Evolutionary conservation across 305 asterid genomes (phyloP), one percentile per base, ranked within the genome.

Genomic region (Vinca major): DNA sequence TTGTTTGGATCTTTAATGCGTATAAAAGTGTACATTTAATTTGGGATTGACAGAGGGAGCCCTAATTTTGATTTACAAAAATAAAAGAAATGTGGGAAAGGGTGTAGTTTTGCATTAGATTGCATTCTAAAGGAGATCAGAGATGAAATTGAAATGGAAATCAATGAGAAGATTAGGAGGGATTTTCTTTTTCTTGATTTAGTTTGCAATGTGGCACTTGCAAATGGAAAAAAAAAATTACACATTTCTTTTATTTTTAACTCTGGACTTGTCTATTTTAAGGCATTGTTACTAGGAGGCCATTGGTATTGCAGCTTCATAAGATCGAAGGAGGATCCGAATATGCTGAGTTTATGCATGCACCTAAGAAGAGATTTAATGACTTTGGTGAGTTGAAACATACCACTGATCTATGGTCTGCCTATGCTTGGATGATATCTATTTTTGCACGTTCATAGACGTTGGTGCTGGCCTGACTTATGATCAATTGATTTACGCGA

Each of bases 231-330:
- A 50, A 16, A 14, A 48, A 11, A 11, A 0, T 33, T 26, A 50
- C 69, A 57, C 26, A 39, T 62, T 56, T 60, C 48, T 37, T 61
- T 19, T 26, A 37, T 37, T 8, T 8, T 14, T 37, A 11, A 61
- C n/a, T 61, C 45, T 60, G 0, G 48, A 3, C 21, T 60, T 51
- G 57, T 64, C 37, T 64, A 65, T 47, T 71, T 71, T 45, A 70
- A 93, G 99, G 99, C 50, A 93, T 93, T 65, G 99, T 91, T 68
- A 93, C 99, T 7, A 86, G 99, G 86, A 89, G 99, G 81, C 99
- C 99, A 41, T 72, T 93, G 92, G 99, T 91, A 58, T 75, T 93
- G 89, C 99, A 93, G 82, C 91, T 93, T 65, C 99, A 93, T 79
- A 89, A 93, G 73, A 93, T 77, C 0, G 97, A 91, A 37, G 97